Evolutionary conservation across 108 stramenopile species (phyloP).

Genomic region (Skeletonema marinoi): DNA sequence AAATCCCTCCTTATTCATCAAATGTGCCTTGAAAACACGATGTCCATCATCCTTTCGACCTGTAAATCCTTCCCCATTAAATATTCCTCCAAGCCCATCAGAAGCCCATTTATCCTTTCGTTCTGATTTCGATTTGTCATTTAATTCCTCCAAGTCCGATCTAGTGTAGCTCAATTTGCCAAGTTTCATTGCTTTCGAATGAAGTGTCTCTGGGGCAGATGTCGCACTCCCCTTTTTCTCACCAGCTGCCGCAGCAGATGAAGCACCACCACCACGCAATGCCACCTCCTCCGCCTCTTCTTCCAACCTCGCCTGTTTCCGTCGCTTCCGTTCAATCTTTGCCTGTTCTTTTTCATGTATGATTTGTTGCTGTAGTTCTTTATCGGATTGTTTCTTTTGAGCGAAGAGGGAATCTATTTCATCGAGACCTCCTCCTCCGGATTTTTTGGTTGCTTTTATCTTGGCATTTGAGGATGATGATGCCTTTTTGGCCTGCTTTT

Average conservation of each 20-base stretch:
- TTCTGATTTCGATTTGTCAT: conserved; percentile 12
- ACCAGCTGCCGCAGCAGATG: background rate
- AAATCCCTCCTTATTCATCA: conserved; percentile 79
- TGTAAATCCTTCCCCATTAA: conserved; percentile 82
- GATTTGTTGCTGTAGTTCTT: conserved; percentile 19
- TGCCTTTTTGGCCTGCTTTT: background rate
- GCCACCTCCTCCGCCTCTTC: conserved; percentile 37
- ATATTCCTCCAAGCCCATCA: conserved; percentile 87
- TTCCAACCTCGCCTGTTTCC: conserved; percentile 37
- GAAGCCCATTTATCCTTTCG: conserved; percentile 64
- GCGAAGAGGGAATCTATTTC: conserved; percentile 79
- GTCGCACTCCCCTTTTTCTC: conserved; percentile 10
- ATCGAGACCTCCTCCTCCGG: conserved; percentile 44
- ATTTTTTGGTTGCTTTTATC: conserved; percentile 4
- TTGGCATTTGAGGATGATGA: conserved; percentile 1
- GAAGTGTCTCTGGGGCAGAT: conserved; percentile 9
- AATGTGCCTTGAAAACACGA: conserved; percentile 87
- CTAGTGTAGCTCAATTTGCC: conserved; percentile 32
- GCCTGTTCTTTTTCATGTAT: conserved; percentile 20
- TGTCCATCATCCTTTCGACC: conserved; percentile 79
- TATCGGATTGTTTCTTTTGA: conserved; percentile 51
- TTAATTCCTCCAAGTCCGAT: conserved; percentile 24
- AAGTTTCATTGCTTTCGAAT: conserved; percentile 26
- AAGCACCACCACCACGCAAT: background rate
- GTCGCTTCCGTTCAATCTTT: conserved; percentile 18